Base-by-base conservation (phyloP, 805 yeast genomes). In the Candida manassasensis region DNA sequence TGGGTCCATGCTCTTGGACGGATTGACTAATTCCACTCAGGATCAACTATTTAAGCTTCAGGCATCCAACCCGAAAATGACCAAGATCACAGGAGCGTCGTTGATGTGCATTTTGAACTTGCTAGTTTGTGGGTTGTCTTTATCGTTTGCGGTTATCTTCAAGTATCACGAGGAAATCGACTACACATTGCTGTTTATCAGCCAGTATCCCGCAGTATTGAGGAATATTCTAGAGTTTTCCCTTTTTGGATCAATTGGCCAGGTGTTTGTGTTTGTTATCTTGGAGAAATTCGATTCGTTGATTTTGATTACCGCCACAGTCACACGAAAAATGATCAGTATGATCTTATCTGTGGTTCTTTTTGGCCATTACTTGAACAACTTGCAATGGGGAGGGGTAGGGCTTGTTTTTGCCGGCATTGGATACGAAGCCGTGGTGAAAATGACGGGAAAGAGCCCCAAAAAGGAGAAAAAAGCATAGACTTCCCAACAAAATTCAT, bases 301-400 rank as follows among this genome's bases (percentile, higher is more conserved):
- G 40, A 75, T 84, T 0, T 67, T 93, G 36, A 88, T 90, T 19
- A 90, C 96, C 27, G 90, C 94, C 12, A 93, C 97, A 0, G 97
- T 93, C 7, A 90, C 98, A 1, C 73, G 99, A 48, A 93, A 93
- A 53, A 90, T 93, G 96, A 67, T 88, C 32, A 87, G 97, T 26
- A 90, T 93, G 97, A 71, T 88, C 21, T 60, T 90, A 35, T 84
- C 95, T 50, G 96, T 93, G 34, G 56, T 86, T 3, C 63, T 90
- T 43, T 90, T 87, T 60, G 90, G 93, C n/a, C 97, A 93, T 54
- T 53, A 57, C 4, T 71, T 93, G 44, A 67, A 62, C 21, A 6
- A 37, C 3, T 58, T 65, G 6, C 97, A 93, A 61, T 84, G 96
- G 88, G 24, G 63, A 0, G 97, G 97, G 0, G 79, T 93, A 4